Conservation (phyloP, 2,329 filamentous ascomycete genomes). For the Aspergillus bombycis region DNA sequence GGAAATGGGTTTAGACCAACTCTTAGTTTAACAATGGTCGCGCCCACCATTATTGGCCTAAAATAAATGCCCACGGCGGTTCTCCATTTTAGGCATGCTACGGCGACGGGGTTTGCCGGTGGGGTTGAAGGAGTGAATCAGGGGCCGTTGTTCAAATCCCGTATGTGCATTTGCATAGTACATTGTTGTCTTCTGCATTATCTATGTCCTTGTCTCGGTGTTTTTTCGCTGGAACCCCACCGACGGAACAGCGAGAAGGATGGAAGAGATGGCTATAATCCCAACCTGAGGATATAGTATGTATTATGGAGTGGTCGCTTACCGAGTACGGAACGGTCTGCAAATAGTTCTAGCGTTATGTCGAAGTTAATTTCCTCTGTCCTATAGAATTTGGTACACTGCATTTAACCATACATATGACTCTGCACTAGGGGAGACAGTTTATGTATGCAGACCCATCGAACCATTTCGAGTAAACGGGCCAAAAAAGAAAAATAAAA, state of each 20-base stretch:
- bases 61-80: background rate
- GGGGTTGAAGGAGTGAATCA: background rate
- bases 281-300: background rate
- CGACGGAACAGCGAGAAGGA: background rate
- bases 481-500: background rate
- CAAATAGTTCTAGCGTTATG: background rate
- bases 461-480: background rate
- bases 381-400: background rate
- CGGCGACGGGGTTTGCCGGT: background rate
- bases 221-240: background rate
- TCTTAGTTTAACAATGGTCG: background rate
- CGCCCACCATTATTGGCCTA: background rate
- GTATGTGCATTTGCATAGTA: background rate
- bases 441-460: background rate
- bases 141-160: background rate
- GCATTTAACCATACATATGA: background rate
- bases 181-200: background rate
- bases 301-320: background rate
- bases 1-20: background rate
- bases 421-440: background rate
- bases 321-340: background rate
- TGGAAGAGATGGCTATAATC: background rate
- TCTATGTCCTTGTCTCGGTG: background rate
- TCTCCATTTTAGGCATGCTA: background rate
- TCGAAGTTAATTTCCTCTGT: background rate